phyloP scores from a whole-genome alignment of 177 flowering plant genomes.

The Vitis hybrid region DNA sequence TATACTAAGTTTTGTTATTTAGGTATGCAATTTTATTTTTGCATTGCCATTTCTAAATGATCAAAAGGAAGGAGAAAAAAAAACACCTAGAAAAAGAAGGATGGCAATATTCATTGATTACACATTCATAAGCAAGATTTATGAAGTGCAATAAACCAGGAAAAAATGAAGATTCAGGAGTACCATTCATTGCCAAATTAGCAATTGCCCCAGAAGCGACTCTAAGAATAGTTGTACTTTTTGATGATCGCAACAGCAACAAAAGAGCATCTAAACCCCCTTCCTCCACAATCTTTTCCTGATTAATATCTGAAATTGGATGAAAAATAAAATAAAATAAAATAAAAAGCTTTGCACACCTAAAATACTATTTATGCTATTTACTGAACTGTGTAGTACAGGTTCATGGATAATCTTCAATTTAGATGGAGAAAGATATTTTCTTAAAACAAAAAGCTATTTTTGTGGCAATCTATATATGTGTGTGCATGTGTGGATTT shows the following conservation, averaged over 20 bases:
- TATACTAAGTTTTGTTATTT: too few species aligned
- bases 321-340: not conserved
- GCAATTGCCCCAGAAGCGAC: conserved; percentile 98
- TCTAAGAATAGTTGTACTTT: conserved; percentile 67
- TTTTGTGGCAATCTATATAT: not conserved
- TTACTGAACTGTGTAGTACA: too few species aligned
- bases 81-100: not conserved
- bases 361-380: too few species aligned
- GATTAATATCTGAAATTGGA: conserved; percentile 58
- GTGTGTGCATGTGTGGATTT: too few species aligned
- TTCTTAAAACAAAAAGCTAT: not conserved
- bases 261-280: conserved; percentile 91
- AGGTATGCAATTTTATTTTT: too few species aligned
- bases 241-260: conserved; percentile 60
- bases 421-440: not conserved
- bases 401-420: not conserved
- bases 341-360: not conserved
- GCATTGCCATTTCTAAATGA: too few species aligned
- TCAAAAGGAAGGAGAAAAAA: too few species aligned
- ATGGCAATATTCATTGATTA: too few species aligned
- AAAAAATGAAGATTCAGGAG: conserved; percentile 1
- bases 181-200: conserved; percentile 97
- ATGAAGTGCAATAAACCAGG: not conserved
- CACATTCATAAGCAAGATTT: too few species aligned
- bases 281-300: conserved; percentile 80